Conservation (phyloP, 148 eudicot genomes). For the Hydrangea macrophylla region DNA sequence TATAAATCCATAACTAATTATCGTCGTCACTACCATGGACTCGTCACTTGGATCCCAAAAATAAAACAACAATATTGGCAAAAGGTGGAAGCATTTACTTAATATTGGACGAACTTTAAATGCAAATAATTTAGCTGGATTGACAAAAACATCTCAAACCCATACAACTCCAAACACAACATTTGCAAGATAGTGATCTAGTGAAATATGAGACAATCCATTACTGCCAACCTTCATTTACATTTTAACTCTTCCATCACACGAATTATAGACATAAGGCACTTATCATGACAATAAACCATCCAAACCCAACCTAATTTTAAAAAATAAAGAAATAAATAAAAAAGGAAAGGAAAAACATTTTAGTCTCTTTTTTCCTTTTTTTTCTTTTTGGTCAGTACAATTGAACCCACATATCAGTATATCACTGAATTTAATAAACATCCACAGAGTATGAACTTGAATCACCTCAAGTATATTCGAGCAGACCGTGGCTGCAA, state of each 20-base stretch:
- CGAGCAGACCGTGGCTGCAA: constrained; percentile 62
- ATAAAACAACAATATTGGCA: neutral
- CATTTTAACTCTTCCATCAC: constrained; percentile 3
- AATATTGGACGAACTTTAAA: neutral
- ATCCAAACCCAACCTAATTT: neutral
- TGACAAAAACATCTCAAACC: neutral
- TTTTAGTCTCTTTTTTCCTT: neutral
- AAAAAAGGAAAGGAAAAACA: neutral
- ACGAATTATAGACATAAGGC: neutral
- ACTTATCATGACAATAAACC: constrained; percentile 1
- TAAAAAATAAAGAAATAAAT: too few species aligned
- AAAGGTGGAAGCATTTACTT: neutral
- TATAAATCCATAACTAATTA: neutral
- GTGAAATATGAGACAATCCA: neutral
- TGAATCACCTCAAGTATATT: constrained; percentile 87
- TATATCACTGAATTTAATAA: constrained; percentile 14
- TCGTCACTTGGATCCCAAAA: neutral
- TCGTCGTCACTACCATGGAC: neutral
- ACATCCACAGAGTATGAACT: constrained; percentile 11
- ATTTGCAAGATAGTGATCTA: neutral
- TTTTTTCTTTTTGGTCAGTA: too few species aligned
- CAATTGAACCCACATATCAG: constrained; percentile 18
- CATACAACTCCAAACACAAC: neutral
- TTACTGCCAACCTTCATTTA: constrained; percentile 10
- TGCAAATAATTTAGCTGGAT: constrained; percentile 5